phyloP scores from a whole-genome alignment of 495 filamentous ascomycete species.

The Neurospora tetraspora region DNA sequence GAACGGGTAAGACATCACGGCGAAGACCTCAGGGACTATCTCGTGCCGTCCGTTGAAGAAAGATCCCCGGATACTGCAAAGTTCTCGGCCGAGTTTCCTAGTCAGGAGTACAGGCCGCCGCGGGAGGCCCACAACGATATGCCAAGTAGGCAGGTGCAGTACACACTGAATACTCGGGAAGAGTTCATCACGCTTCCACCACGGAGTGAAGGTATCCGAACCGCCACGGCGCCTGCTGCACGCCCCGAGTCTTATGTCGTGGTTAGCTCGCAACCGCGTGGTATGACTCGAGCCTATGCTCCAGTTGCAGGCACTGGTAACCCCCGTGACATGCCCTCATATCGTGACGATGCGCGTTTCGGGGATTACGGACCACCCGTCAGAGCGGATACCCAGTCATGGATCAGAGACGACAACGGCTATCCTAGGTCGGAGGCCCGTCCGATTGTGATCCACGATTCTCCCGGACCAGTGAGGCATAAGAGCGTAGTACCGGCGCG shows the following conservation, averaged over 20 bases:
- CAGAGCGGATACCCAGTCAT: constrained; percentile 12
- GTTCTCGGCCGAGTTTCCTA: constrained; percentile 3
- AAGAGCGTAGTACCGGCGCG: neutral
- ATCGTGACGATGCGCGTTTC: constrained; percentile 2
- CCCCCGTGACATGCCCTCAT: neutral
- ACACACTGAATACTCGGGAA: constrained; percentile 1
- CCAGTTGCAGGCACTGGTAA: neutral
- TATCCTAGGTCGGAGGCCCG: constrained; percentile 16
- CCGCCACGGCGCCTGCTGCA: neutral
- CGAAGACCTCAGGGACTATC: constrained; percentile 27
- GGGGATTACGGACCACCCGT: constrained; percentile 2
- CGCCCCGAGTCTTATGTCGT: neutral
- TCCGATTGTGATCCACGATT: constrained; percentile 18
- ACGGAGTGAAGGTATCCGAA: constrained; percentile 5
- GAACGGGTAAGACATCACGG: constrained; percentile 10
- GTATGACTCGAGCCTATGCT: neutral
- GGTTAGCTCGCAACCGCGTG: constrained; percentile 2
- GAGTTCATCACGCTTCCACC: constrained; percentile 20
- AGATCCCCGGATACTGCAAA: constrained; percentile 15
- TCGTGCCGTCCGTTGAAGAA: constrained; percentile 33
- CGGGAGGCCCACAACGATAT: neutral
- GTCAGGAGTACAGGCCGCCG: neutral
- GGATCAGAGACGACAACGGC: constrained; percentile 11
- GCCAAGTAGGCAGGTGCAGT: neutral
- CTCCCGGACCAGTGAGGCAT: neutral